These are phyloP conservation scores for Aspergillus heteromorphus DNA, from an alignment of 495 filamentous ascomycete genomes.

Conservation along the genomic window DNA sequence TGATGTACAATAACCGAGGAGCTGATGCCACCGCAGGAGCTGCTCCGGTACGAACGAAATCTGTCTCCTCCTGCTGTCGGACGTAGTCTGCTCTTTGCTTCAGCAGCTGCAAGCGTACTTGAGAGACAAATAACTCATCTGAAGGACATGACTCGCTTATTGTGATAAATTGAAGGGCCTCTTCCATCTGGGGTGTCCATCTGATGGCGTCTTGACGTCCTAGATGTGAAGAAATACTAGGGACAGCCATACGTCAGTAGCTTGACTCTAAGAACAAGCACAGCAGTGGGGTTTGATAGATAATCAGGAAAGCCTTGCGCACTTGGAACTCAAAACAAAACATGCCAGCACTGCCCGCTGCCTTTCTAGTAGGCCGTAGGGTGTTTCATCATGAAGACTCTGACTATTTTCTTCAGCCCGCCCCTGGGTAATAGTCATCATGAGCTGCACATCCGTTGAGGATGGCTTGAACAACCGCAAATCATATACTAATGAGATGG, in stretches of 20 bases:
- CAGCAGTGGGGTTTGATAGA: neutral
- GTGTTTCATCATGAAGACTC: conserved; percentile 5
- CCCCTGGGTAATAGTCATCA: conserved; percentile 24
- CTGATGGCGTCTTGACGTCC: conserved; percentile 22
- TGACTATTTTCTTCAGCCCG: conserved; percentile 7
- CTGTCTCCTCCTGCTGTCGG: conserved; percentile 21
- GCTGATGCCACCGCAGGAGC: conserved; percentile 4
- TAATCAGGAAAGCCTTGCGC: neutral
- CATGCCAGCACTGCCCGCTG: conserved; percentile 25
- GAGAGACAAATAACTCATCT: conserved; percentile 21
- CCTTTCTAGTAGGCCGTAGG: conserved; percentile 18
- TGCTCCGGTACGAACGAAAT: conserved; percentile 7
- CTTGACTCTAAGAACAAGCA: too few species aligned
- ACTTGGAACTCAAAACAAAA: conserved; percentile 29
- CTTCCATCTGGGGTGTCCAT: conserved; percentile 28
- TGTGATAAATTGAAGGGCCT: conserved; percentile 18
- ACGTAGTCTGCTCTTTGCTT: conserved; percentile 20
- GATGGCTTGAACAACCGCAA: conserved; percentile 22
- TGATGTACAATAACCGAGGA: conserved; percentile 22
- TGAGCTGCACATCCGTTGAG: conserved; percentile 17
- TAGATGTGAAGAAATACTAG: conserved; percentile 26
- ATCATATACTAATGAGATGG: conserved; percentile 25
- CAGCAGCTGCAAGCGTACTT: conserved; percentile 25
- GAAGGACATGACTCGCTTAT: conserved; percentile 12
- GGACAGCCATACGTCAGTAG: conserved; percentile 8